Evolutionary conservation across 345 rosid species (phyloP).

Genomic region (Pugionium cornutum): DNA sequence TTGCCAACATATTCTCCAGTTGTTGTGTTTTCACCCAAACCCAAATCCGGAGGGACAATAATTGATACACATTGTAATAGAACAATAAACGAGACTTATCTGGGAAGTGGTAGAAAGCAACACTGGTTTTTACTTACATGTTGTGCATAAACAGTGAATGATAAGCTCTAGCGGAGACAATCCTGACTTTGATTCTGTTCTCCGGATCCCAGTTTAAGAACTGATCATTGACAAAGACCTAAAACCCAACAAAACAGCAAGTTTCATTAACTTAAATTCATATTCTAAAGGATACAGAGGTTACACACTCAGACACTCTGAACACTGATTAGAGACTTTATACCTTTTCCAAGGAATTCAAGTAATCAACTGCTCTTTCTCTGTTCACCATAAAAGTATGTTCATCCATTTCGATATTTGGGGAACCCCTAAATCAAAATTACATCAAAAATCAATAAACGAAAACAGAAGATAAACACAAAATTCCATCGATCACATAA

Average conservation of each 20-base stretch:
- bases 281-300: too few relatives aligned
- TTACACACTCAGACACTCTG: too few relatives aligned
- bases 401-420: slow-evolving; percentile 98
- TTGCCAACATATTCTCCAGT: slow-evolving; percentile 44
- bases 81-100: slow-evolving; percentile 36
- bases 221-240: slow-evolving; percentile 97
- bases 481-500: too few relatives aligned
- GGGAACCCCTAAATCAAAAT: slow-evolving; percentile 55
- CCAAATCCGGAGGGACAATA: slow-evolving; percentile 10
- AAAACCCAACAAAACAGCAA: background rate
- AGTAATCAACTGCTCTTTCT: slow-evolving; percentile 97
- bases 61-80: background rate
- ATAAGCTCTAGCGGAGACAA: slow-evolving; percentile 96
- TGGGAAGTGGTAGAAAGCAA: slow-evolving; percentile 5
- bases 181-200: slow-evolving; percentile 92
- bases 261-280: too few relatives aligned
- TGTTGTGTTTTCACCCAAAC: slow-evolving; percentile 29
- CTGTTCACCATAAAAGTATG: slow-evolving; percentile 92
- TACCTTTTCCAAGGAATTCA: slow-evolving; percentile 95
- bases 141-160: slow-evolving; percentile 99
- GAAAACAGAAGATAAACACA: too few relatives aligned
- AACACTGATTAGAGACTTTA: background rate
- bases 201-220: slow-evolving; percentile 89
- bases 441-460: background rate
- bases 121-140: slow-evolving; percentile 63